These are phyloP conservation scores for Paradendryphiella salina DNA, from an alignment of 2,329 filamentous ascomycete species.

Conservation along the genomic window DNA sequence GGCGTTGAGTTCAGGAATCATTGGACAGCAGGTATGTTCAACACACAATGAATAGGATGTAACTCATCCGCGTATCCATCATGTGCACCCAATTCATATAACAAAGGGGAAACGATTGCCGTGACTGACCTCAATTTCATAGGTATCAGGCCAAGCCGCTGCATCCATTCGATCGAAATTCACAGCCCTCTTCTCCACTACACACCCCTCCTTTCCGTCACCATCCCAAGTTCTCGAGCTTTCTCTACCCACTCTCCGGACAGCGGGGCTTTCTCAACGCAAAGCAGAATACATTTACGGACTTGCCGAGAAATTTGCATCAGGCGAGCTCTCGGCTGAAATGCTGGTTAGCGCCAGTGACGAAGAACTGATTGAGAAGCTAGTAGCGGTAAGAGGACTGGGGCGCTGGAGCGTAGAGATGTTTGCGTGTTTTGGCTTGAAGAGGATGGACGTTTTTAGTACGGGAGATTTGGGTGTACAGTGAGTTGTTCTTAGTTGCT, in stretches of 20 bases:
- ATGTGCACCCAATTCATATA: no score
- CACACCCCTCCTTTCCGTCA: constrained; percentile 64
- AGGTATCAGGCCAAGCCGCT: constrained; percentile 87
- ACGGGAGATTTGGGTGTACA: constrained; percentile 92
- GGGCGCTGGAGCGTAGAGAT: constrained; percentile 86
- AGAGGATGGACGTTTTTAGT: constrained; percentile 90
- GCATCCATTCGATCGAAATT: constrained; percentile 79
- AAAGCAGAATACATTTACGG: constrained; percentile 96
- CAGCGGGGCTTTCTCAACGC: constrained; percentile 85
- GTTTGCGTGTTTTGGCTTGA: constrained; percentile 96
- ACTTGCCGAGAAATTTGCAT: constrained; percentile 77
- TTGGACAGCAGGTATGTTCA: constrained; percentile 73
- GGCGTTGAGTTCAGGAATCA: constrained; percentile 81
- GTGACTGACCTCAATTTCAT: not conserved
- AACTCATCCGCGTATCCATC: no score
- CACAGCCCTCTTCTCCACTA: constrained; percentile 57
- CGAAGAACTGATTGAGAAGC: constrained; percentile 78
- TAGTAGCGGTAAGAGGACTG: constrained; percentile 84
- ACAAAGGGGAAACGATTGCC: no score
- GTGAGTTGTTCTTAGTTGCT: constrained; percentile 48
- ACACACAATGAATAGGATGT: not conserved
- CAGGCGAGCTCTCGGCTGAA: constrained; percentile 72
- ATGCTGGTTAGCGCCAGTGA: constrained; percentile 80
- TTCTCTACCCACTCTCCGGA: constrained; percentile 68
- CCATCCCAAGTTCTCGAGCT: constrained; percentile 71